These are phyloP conservation scores for Pleurotus sapidus DNA, from an alignment of 768 basidiomycete genomes.

Conservation along the genomic window DNA sequence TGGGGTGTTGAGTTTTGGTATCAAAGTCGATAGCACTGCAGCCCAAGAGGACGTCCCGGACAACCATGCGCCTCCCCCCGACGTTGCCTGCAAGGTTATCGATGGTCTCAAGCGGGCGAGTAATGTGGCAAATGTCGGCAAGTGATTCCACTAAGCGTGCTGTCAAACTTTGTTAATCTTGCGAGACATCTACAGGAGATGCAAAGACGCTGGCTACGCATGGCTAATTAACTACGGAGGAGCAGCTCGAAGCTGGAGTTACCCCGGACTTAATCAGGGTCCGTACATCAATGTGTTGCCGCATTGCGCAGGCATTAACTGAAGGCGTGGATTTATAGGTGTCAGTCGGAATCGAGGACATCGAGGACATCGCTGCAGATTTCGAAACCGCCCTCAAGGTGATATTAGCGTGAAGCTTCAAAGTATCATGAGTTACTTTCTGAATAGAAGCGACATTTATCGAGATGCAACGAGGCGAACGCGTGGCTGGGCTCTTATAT, in stretches of 20 bases:
- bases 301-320: neutral
- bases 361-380: constrained; percentile 38
- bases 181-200: constrained; percentile 36
- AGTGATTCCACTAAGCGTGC: constrained; percentile 13
- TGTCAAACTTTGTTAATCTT: neutral
- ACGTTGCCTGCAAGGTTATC: constrained; percentile 54
- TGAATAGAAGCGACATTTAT: too few species aligned
- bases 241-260: constrained; percentile 65
- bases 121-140: constrained; percentile 70
- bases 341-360: constrained; percentile 35
- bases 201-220: constrained; percentile 85
- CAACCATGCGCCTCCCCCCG: neutral
- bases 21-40: constrained; percentile 24
- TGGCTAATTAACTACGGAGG: constrained; percentile 58
- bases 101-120: constrained; percentile 71
- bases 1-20: constrained; percentile 36
- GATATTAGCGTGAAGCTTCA: neutral
- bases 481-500: too few species aligned
- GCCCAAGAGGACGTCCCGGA: too few species aligned
- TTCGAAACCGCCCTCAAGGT: constrained; percentile 30
- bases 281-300: constrained; percentile 14
- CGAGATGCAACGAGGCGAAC: too few species aligned
- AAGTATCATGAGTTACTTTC: too few species aligned
- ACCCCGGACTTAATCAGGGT: constrained; percentile 76
- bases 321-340: constrained; percentile 16